Evolutionary conservation across 2,329 filamentous ascomycete genomes (phyloP).

Genomic region (Clonostachys solani): DNA sequence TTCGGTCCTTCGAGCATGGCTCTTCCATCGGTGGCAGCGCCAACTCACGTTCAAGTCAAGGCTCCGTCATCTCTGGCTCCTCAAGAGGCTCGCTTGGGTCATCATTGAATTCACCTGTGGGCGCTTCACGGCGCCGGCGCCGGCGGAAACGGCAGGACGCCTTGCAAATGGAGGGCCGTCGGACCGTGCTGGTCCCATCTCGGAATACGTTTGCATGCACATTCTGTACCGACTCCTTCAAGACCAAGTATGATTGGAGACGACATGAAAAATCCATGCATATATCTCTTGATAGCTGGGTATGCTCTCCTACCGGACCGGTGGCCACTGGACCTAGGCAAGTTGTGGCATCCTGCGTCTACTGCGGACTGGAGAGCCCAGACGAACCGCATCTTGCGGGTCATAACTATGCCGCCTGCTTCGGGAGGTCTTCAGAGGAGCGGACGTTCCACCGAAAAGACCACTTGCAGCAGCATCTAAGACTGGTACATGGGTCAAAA

Average conservation of each 20-base stretch:
- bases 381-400: constrained; percentile 18
- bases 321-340: constrained; percentile 32
- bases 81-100: background rate
- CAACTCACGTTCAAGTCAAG: constrained; percentile 8
- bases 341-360: constrained; percentile 24
- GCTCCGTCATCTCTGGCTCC: background rate
- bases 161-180: too few relatives aligned
- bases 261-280: constrained; percentile 42
- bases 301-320: constrained; percentile 24
- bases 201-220: constrained; percentile 26
- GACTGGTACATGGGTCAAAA: constrained; percentile 30
- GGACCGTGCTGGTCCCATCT: too few relatives aligned
- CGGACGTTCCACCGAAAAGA: constrained; percentile 34
- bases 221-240: constrained; percentile 36
- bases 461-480: constrained; percentile 31
- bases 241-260: constrained; percentile 36
- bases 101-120: background rate
- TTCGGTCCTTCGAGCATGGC: background rate
- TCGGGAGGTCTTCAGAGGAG: constrained; percentile 37
- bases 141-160: too few relatives aligned
- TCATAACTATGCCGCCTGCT: constrained; percentile 34
- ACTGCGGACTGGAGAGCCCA: constrained; percentile 22
- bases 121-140: background rate
- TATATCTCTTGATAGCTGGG: constrained; percentile 37
- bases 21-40: constrained; percentile 13